phyloP scores from a whole-genome alignment of 805 yeast genomes.

The Suhomyces sp. region DNA sequence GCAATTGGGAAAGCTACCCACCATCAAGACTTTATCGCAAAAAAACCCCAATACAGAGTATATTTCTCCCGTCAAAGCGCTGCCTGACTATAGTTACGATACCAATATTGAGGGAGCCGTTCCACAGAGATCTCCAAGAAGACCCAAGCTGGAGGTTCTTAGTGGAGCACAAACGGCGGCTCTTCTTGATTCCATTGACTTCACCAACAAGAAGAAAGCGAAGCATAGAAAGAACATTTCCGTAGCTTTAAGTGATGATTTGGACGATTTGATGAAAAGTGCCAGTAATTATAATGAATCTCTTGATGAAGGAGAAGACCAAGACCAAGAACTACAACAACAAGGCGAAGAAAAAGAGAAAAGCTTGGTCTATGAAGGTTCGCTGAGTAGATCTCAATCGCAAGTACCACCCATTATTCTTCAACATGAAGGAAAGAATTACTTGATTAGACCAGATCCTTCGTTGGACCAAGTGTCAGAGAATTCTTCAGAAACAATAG shows the following conservation, averaged over 20 bases:
- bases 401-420: too few species aligned
- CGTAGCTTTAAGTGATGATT: slow-evolving; percentile 33
- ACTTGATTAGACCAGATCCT: too few species aligned
- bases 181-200: slow-evolving; percentile 1
- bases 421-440: too few species aligned
- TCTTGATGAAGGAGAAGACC: too few species aligned
- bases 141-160: slow-evolving; percentile 34
- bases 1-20: slow-evolving; percentile 21
- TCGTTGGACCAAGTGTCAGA: too few species aligned
- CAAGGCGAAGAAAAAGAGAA: too few species aligned
- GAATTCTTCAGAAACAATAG: too few species aligned
- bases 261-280: slow-evolving; percentile 38
- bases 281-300: slow-evolving; percentile 22
- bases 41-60: slow-evolving; percentile 6
- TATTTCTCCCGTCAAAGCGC: neutral
- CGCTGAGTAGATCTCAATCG: too few species aligned
- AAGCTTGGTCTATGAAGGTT: too few species aligned
- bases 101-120: slow-evolving; percentile 37
- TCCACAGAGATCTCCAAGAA: slow-evolving; percentile 39
- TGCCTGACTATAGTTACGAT: slow-evolving; percentile 31
- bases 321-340: too few species aligned
- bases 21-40: slow-evolving; percentile 13
- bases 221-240: slow-evolving; percentile 15
- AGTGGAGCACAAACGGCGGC: neutral
- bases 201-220: neutral